A percentile compares a stretch with the other conserved stretches of the same genome.
These are phyloP conservation scores for Suillus luteus DNA, from an alignment of 768 basidiomycete genomes.

Conservation along the genomic window DNA sequence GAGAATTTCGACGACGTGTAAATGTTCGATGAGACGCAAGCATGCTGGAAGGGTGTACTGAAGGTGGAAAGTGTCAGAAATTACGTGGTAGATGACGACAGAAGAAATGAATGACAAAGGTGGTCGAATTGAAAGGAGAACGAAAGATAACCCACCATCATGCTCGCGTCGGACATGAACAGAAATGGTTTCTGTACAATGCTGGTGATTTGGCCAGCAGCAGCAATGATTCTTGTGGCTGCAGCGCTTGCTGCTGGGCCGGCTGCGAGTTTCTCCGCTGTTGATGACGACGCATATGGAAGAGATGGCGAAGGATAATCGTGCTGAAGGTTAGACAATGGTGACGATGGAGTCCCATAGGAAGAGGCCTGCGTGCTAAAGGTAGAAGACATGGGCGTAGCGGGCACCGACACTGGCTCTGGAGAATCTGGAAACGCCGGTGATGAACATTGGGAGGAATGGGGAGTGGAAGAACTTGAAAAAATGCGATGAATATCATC, in stretches of 20 bases:
- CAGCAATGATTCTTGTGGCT: slow-evolving; percentile 65
- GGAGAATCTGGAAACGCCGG: slow-evolving; percentile 31
- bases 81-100: neutral
- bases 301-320: slow-evolving; percentile 63
- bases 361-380: slow-evolving; percentile 19
- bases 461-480: slow-evolving; percentile 26
- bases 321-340: slow-evolving; percentile 1
- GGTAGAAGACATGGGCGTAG: slow-evolving; percentile 33
- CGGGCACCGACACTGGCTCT: slow-evolving; percentile 30
- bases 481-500: slow-evolving; percentile 69
- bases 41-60: slow-evolving; percentile 78
- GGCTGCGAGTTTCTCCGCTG: slow-evolving; percentile 55
- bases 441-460: slow-evolving; percentile 21
- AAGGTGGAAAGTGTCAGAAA: neutral
- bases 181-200: slow-evolving; percentile 71
- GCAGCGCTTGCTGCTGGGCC: slow-evolving; percentile 63
- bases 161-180: slow-evolving; percentile 69
- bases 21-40: slow-evolving; percentile 70
- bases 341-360: slow-evolving; percentile 11
- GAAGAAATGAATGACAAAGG: neutral
- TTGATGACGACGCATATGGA: slow-evolving; percentile 47
- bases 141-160: slow-evolving; percentile 53
- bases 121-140: neutral
- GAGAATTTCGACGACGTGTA: slow-evolving; percentile 70
- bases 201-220: slow-evolving; percentile 65